These are phyloP conservation scores for Sporothrix globosa DNA, from an alignment of 2,329 filamentous ascomycete genomes.

Conservation along the genomic window DNA sequence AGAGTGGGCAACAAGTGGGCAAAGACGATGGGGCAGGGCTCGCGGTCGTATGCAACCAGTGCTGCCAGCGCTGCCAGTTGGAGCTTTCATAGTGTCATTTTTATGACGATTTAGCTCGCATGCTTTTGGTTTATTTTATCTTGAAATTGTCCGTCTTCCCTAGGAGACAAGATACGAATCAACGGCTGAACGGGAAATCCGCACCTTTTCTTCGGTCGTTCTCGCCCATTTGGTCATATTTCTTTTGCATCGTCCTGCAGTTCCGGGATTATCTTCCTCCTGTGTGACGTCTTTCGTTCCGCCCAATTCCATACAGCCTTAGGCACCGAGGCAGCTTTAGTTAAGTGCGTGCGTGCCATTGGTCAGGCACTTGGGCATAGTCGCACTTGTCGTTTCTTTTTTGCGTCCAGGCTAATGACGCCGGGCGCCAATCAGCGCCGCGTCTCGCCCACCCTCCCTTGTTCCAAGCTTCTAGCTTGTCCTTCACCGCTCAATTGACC, in stretches of 20 bases:
- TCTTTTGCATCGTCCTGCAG: conserved; percentile 10
- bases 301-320: conserved; percentile 1
- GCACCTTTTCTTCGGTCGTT: background rate
- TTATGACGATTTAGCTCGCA: background rate
- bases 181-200: no score
- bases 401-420: conserved; percentile 26
- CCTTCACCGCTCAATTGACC: conserved; percentile 33
- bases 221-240: background rate
- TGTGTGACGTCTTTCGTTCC: conserved; percentile 22
- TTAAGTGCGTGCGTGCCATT: conserved; percentile 7
- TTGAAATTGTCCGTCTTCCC: no score
- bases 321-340: conserved; percentile 17
- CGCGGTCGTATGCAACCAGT: conserved; percentile 19
- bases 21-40: conserved; percentile 23
- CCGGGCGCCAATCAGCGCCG: conserved; percentile 28
- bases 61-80: background rate
- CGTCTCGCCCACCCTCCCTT: conserved; percentile 27
- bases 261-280: conserved; percentile 16
- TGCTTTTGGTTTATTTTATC: background rate
- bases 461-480: conserved; percentile 24
- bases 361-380: background rate
- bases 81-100: background rate
- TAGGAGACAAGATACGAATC: no score
- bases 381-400: conserved; percentile 7
- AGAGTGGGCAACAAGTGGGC: conserved; percentile 20